Percentiles rank a stretch among this genome's conserved stretches.
These are phyloP conservation scores for Ophiostoma triangulosporum DNA, from an alignment of 2,329 filamentous ascomycete genomes.

Conservation along the genomic window DNA sequence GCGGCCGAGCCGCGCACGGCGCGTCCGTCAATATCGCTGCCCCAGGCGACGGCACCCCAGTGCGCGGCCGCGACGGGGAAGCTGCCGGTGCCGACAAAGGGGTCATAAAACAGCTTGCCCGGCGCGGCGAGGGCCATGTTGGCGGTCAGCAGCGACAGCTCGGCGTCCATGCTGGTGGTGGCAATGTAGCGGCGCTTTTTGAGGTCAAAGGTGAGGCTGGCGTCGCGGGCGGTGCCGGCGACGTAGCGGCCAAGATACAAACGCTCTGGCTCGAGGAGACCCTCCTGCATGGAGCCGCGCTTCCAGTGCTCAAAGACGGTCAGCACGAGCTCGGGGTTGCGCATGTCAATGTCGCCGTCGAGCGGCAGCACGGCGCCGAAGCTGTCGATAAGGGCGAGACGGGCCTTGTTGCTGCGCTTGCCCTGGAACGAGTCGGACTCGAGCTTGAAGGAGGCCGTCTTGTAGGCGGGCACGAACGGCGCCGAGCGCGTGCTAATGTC, in stretches of 20 bases:
- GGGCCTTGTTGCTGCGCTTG: constrained; percentile 47
- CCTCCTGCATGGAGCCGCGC: constrained; percentile 34
- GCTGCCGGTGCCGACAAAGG: constrained; percentile 88
- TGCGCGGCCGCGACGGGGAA: constrained; percentile 84
- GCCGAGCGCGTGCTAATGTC: constrained; percentile 45
- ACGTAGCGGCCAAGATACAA: constrained; percentile 64
- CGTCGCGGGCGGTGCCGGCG: constrained; percentile 50
- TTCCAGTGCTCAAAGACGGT: constrained; percentile 74
- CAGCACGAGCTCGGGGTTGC: constrained; percentile 59
- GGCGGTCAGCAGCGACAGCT: constrained; percentile 79
- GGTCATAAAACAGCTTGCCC: constrained; percentile 82
- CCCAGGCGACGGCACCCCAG: constrained; percentile 72
- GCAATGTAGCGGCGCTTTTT: constrained; percentile 92
- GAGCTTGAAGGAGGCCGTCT: constrained; percentile 63
- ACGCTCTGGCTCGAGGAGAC: constrained; percentile 39
- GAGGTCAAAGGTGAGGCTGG: constrained; percentile 64
- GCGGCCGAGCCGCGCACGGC: constrained; percentile 62
- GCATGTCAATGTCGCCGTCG: constrained; percentile 64
- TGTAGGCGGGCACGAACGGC: constrained; percentile 54
- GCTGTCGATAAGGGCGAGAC: constrained; percentile 64
- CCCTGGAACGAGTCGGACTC: constrained; percentile 70
- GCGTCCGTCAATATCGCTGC: constrained; percentile 87
- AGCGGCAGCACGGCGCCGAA: constrained; percentile 64
- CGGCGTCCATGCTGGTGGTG: constrained; percentile 95
- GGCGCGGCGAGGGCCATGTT: constrained; percentile 76